These are phyloP conservation scores for Crotalaria pallida DNA, from an alignment of 306 rosid species.

Conservation along the genomic window DNA sequence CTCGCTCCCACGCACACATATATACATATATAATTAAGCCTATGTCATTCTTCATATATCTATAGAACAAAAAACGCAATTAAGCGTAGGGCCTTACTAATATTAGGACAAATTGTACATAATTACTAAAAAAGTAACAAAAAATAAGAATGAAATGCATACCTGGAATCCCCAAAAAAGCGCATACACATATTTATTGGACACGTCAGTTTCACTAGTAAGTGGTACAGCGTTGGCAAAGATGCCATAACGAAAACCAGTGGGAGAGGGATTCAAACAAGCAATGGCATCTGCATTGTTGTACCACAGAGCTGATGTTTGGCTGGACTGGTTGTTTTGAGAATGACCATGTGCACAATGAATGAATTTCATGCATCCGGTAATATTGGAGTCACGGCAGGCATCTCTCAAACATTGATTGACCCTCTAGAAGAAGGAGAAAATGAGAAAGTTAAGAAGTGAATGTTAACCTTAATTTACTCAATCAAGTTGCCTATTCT, in stretches of 20 bases:
- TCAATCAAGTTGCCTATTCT: not conserved
- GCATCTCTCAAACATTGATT: slow-evolving; percentile 69
- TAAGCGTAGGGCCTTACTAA: too few species aligned
- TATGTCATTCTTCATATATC: too few species aligned
- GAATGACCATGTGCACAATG: slow-evolving; percentile 40
- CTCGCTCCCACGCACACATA: too few species aligned
- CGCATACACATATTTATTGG: slow-evolving; percentile 27
- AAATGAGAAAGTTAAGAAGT: not conserved
- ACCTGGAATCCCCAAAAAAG: slow-evolving; percentile 39
- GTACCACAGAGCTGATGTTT: slow-evolving; percentile 5
- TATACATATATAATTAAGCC: too few species aligned
- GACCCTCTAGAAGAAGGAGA: slow-evolving; percentile 52
- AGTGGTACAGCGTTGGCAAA: slow-evolving; percentile 15
- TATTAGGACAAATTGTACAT: not conserved
- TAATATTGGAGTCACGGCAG: slow-evolving; percentile 13
- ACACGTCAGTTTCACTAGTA: slow-evolving; percentile 11
- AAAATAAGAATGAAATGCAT: not conserved
- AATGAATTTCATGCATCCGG: slow-evolving; percentile 31
- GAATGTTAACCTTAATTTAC: not conserved
- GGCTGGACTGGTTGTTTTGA: not conserved
- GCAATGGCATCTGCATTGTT: slow-evolving; percentile 12
- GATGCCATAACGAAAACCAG: slow-evolving; percentile 6
- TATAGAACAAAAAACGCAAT: too few species aligned
- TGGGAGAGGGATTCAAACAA: slow-evolving; percentile 33
- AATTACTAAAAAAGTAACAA: not conserved